Conservation (phyloP, 108 stramenopile species). For the Nannochloropsis gaditana region DNA sequence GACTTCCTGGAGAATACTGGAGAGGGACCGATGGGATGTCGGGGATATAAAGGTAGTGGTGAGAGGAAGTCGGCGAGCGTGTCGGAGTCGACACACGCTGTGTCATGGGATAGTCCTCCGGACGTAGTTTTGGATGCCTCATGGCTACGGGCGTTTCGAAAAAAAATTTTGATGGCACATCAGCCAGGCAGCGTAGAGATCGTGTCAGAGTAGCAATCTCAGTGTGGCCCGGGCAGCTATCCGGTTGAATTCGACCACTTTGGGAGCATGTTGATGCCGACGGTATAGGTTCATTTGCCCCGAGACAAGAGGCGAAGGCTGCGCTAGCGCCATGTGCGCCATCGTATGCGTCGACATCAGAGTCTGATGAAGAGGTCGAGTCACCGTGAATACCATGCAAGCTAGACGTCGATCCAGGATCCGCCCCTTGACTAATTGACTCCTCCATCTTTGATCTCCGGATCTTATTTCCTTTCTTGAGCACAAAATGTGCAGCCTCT, state of each 20-base stretch:
- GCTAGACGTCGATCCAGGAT: no score
- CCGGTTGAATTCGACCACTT: no score
- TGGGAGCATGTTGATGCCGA: no score
- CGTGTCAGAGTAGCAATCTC: no score
- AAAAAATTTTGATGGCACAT: not conserved
- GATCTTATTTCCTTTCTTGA: not conserved
- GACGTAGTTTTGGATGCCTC: not conserved
- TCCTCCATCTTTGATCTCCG: not conserved
- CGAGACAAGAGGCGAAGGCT: no score
- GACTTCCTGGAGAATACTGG: no score
- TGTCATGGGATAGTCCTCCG: not conserved
- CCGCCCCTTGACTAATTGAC: not conserved
- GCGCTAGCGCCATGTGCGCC: not conserved
- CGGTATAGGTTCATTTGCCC: no score
- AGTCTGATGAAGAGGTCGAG: not conserved
- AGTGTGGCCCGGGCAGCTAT: no score
- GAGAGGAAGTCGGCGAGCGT: not conserved
- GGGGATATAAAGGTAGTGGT: not conserved
- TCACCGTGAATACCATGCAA: not conserved
- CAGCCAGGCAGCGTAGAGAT: not conserved
- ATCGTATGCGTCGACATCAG: not conserved
- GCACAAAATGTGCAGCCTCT: not conserved
- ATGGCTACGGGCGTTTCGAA: conserved; percentile 1
- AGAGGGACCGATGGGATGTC: not conserved
- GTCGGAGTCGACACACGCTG: not conserved